A percentile compares a stretch with the other conserved stretches of the same genome.
These are phyloP conservation scores for Daedaleopsis nitida DNA, from an alignment of 768 basidiomycete genomes.

Conservation along the genomic window DNA sequence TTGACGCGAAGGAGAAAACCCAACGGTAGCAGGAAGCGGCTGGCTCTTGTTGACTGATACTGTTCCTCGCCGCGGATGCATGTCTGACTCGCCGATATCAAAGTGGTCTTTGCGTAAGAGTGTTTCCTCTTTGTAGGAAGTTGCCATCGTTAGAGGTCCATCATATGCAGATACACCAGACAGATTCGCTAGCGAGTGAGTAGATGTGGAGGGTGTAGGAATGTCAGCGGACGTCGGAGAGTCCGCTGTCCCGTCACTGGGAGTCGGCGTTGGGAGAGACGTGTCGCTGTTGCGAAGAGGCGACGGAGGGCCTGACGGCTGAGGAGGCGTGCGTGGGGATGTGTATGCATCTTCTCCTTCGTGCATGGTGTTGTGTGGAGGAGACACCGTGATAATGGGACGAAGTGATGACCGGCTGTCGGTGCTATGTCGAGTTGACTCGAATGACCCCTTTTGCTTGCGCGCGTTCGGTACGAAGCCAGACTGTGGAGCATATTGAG, in stretches of 20 bases:
- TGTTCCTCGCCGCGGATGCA: conserved; percentile 10
- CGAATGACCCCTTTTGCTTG: conserved; percentile 29
- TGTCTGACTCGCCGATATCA: conserved; percentile 1
- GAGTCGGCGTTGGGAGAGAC: conserved; percentile 7
- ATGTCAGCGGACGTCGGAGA: conserved; percentile 6
- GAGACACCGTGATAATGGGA: conserved; percentile 32
- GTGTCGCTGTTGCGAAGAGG: conserved; percentile 11
- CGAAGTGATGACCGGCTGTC: conserved; percentile 20
- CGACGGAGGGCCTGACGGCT: conserved; percentile 1
- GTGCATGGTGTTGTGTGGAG: conserved; percentile 17
- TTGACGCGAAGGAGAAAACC: conserved; percentile 1
- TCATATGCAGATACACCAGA: conserved; percentile 21
- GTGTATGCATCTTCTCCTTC: conserved; percentile 6
- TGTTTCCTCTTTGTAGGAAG: conserved; percentile 21
- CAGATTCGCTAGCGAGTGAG: conserved; percentile 10
- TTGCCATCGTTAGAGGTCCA: not conserved
- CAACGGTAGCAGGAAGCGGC: conserved; percentile 1
- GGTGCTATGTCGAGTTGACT: conserved; percentile 20
- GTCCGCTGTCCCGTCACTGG: conserved; percentile 10
- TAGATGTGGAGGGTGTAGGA: conserved; percentile 9
- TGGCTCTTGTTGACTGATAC: conserved; percentile 2
- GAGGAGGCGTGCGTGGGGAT: conserved; percentile 16
- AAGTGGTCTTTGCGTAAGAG: conserved; percentile 20
- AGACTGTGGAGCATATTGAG: not conserved
- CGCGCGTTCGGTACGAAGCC: conserved; percentile 18